phyloP scores from a whole-genome alignment of 192 early-diverging fungal genomes.

The Coemansia sp. region DNA sequence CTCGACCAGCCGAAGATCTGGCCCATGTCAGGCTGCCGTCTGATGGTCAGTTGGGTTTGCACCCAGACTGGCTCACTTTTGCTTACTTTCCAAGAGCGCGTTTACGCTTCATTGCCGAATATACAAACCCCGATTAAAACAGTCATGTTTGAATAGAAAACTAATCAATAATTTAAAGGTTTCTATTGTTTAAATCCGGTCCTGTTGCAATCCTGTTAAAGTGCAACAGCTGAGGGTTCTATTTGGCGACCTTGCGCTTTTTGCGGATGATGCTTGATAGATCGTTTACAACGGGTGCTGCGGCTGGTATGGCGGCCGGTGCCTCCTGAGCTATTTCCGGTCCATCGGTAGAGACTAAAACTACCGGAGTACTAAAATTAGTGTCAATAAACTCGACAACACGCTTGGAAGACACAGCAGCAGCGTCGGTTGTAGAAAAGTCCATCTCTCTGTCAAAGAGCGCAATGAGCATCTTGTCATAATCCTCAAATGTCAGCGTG shows the following conservation, averaged over 20 bases:
- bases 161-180: too few species aligned
- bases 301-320: neutral
- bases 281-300: slow-evolving; percentile 25
- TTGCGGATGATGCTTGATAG: slow-evolving; percentile 36
- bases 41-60: too few species aligned
- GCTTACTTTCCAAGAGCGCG: too few species aligned
- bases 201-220: too few species aligned
- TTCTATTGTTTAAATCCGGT: too few species aligned
- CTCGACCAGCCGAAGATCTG: too few species aligned
- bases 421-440: slow-evolving; percentile 21
- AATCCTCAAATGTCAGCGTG: slow-evolving; percentile 24
- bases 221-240: too few species aligned
- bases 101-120: too few species aligned
- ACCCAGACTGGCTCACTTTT: too few species aligned
- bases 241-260: slow-evolving; percentile 26
- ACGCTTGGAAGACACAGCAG: slow-evolving; percentile 18
- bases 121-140: too few species aligned
- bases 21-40: too few species aligned
- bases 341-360: slow-evolving; percentile 12
- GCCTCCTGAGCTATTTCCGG: neutral
- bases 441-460: slow-evolving; percentile 44
- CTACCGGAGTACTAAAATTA: slow-evolving; percentile 4
- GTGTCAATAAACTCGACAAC: slow-evolving; percentile 13
- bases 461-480: slow-evolving; percentile 23
- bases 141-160: too few species aligned